Evolutionary conservation across 1,139 yeast genomes (phyloP).

Genomic region (Scheffersomyces titani): DNA sequence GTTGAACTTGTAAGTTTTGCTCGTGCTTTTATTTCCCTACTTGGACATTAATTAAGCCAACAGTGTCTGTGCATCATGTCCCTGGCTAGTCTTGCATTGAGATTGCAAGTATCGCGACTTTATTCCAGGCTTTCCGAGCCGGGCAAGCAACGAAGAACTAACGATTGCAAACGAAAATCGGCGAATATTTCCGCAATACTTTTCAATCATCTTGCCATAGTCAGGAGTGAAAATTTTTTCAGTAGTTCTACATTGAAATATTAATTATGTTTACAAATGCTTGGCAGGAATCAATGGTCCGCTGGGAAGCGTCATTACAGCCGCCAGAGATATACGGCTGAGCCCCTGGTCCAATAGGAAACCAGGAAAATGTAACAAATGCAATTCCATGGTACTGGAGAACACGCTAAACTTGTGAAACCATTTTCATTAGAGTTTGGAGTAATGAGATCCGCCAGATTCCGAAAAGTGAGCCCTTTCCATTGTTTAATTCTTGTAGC

Average conservation of each 20-base stretch:
- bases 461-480: background rate
- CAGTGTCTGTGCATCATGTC: background rate
- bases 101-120: background rate
- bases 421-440: background rate
- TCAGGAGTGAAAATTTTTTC: background rate
- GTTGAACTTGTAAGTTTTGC: too few species aligned
- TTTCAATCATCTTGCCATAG: background rate
- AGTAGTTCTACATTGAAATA: background rate
- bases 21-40: too few species aligned
- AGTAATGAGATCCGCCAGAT: background rate
- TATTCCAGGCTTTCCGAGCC: background rate
- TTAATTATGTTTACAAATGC: background rate
- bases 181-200: background rate
- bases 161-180: background rate
- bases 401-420: background rate
- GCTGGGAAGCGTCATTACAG: background rate
- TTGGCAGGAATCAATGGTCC: background rate
- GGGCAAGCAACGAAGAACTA: background rate
- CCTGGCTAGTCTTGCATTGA: background rate
- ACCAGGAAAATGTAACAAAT: background rate
- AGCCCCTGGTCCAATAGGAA: background rate
- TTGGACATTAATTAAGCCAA: too few species aligned
- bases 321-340: background rate
- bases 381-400: background rate
- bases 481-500: background rate